phyloP scores from a whole-genome alignment of 345 rosid species.

The Gossypium mustelinum region DNA sequence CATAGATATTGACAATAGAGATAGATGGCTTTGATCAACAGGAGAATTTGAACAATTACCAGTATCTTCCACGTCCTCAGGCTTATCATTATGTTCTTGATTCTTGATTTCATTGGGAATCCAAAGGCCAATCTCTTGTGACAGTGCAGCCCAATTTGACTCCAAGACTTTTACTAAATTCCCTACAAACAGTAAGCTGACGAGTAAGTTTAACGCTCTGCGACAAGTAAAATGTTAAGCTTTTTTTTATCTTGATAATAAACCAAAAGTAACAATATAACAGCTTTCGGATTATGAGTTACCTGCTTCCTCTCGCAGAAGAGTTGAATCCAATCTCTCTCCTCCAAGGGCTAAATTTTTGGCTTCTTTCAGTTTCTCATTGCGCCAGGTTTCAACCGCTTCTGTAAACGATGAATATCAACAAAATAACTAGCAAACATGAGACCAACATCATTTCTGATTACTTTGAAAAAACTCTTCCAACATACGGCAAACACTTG shows the following conservation, averaged over 20 bases:
- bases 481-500: neutral
- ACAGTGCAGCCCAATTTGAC: slow-evolving; percentile 69
- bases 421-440: slow-evolving; percentile 18
- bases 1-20: neutral
- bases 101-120: slow-evolving; percentile 62
- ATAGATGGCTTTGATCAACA: neutral
- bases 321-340: slow-evolving; percentile 43
- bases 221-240: neutral
- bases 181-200: slow-evolving; percentile 32
- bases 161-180: slow-evolving; percentile 67
- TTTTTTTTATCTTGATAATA: neutral
- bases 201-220: slow-evolving; percentile 1
- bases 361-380: slow-evolving; percentile 66
- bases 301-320: slow-evolving; percentile 75
- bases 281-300: slow-evolving; percentile 11
- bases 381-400: slow-evolving; percentile 83
- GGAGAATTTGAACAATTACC: slow-evolving; percentile 40
- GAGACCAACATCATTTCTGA: neutral
- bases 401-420: slow-evolving; percentile 44
- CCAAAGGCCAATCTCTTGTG: slow-evolving; percentile 86
- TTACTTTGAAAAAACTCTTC: neutral
- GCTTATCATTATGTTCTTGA: slow-evolving; percentile 79
- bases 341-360: slow-evolving; percentile 43
- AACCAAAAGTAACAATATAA: slow-evolving; percentile 9
- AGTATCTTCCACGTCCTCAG: slow-evolving; percentile 60